These are phyloP conservation scores for Mucor plumbeus DNA, from an alignment of 371 early-diverging fungal species.

Conservation along the genomic window DNA sequence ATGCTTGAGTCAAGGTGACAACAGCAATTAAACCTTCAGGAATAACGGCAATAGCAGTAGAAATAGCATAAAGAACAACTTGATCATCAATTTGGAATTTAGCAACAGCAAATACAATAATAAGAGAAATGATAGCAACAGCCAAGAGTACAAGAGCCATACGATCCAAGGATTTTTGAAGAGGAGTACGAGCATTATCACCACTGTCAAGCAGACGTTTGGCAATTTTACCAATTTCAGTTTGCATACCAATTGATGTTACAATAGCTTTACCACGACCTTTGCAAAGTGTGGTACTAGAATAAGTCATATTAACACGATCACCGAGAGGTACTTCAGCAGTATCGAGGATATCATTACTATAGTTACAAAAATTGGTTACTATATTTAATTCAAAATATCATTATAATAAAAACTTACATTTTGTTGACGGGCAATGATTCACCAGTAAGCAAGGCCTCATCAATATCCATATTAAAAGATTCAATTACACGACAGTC, in stretches of 20 bases:
- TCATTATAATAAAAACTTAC: too few species aligned
- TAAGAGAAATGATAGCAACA: slow-evolving; percentile 55
- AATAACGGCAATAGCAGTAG: slow-evolving; percentile 92
- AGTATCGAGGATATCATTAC: slow-evolving; percentile 24
- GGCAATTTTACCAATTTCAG: slow-evolving; percentile 93
- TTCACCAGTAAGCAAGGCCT: slow-evolving; percentile 83
- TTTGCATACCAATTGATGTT: slow-evolving; percentile 84
- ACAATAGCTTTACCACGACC: slow-evolving; percentile 73
- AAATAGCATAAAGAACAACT: slow-evolving; percentile 79
- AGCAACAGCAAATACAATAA: slow-evolving; percentile 60
- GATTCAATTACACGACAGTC: slow-evolving; percentile 86
- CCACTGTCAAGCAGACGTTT: slow-evolving; percentile 79
- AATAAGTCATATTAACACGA: slow-evolving; percentile 71
- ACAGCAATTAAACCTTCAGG: slow-evolving; percentile 97
- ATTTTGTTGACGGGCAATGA: slow-evolving; percentile 47
- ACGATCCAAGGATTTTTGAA: slow-evolving; percentile 71
- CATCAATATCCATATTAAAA: slow-evolving; percentile 87
- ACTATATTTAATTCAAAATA: too few species aligned
- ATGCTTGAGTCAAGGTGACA: slow-evolving; percentile 88
- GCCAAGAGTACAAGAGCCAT: slow-evolving; percentile 64
- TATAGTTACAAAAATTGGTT: too few species aligned
- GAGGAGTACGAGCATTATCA: slow-evolving; percentile 69
- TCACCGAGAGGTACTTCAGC: slow-evolving; percentile 49
- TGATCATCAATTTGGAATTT: slow-evolving; percentile 69
- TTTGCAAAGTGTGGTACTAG: slow-evolving; percentile 61